Base-by-base conservation (phyloP, 768 basidiomycete genomes). In the Termitomyces sp. region DNA sequence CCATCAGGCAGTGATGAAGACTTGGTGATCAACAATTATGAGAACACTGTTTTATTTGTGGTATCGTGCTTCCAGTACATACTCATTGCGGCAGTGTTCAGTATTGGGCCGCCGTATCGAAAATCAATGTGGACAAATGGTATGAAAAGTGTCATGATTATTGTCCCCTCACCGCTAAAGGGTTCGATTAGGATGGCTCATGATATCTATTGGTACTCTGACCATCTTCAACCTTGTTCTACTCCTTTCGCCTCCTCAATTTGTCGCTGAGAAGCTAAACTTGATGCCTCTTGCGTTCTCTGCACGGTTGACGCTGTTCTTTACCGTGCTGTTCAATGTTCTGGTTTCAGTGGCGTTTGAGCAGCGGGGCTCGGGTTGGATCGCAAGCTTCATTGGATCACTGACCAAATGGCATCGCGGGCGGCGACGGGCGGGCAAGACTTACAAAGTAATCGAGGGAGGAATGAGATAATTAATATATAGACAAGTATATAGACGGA, bases 31-130 rank as follows among this genome's bases (percentile, higher is more conserved):
- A 84, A 76, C 44, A 98, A 95, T 70, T 95, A 83, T 67, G 97
- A 98, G 72, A 98, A 99, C 70, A 87, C 97, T 6, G 85, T 83
- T 31, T 73, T 99, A 58, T 99, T 99, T 76, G 73, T 98, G 63
- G 78, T 98, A 46, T 98, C 97, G 11, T 97, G 94, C 61, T 98
- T 98, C 85, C 97, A 99, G 75, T 99, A 99, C 72, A 93, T 98
- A 67, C 78, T 98, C 51, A 92, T 97, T 8, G 97, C 96, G 13
- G 96, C 89, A 0, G 94, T 98, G 0, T 99, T 98, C 76, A 96
- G 93, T 70, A 97, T 98, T 64, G 97, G 97, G 0, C 95, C 95
- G 3, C 97, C 97, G 4, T 99, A 96, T 72, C 85, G 97, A 52
- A 90, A 92, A 72, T 82, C 94, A 27, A 91, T 98, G 81, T 94